Evolutionary conservation across 768 basidiomycete species (phyloP).

Genomic region (Panus rudis): DNA sequence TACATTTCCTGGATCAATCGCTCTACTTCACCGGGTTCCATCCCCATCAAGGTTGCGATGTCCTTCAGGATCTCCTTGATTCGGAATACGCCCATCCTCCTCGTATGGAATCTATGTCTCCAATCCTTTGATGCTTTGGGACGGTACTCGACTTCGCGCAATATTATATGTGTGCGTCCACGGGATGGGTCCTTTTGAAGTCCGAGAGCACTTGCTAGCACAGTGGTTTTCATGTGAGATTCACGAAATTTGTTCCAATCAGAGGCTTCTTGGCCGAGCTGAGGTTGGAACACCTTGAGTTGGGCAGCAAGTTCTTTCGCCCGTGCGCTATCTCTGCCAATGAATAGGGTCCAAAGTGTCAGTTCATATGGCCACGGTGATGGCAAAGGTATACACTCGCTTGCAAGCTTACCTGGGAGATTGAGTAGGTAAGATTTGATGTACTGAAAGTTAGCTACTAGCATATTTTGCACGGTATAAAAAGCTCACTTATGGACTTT

Average conservation of each 20-base stretch:
- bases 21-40: constrained; percentile 15
- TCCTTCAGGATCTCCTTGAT: constrained; percentile 19
- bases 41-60: constrained; percentile 14
- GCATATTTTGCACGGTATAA: no score
- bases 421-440: not conserved
- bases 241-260: constrained; percentile 19
- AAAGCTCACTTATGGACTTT: constrained; percentile 18
- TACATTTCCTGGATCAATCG: constrained; percentile 14
- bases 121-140: constrained; percentile 12
- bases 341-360: not conserved
- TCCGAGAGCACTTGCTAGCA: constrained; percentile 16
- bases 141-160: constrained; percentile 17
- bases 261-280: not conserved
- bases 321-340: not conserved
- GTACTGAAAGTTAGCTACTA: no score
- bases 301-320: not conserved
- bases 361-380: not conserved
- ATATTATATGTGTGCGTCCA: constrained; percentile 21
- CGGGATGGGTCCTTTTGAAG: constrained; percentile 20
- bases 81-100: constrained; percentile 18
- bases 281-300: not conserved
- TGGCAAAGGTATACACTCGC: no score
- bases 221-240: constrained; percentile 7
- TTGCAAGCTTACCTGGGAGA: not conserved
- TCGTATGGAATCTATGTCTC: constrained; percentile 16